These are phyloP conservation scores for Hylodesmum podocarpum DNA, from an alignment of 306 rosid genomes.

Conservation along the genomic window DNA sequence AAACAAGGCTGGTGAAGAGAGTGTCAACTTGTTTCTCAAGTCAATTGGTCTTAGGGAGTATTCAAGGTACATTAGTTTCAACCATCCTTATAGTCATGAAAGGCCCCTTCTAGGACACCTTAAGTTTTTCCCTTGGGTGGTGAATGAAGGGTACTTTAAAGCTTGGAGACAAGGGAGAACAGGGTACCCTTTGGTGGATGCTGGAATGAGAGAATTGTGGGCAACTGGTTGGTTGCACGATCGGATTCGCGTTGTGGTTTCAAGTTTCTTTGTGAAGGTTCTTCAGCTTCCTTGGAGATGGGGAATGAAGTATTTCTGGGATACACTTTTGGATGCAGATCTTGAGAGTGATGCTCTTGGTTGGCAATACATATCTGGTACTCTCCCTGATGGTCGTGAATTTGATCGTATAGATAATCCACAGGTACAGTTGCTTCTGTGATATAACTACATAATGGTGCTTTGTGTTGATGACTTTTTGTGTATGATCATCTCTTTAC, in stretches of 20 bases:
- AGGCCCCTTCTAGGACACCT: constrained; percentile 93
- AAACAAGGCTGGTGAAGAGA: constrained; percentile 92
- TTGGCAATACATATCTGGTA: constrained; percentile 97
- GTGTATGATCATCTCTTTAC: constrained; percentile 4
- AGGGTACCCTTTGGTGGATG: constrained; percentile 99
- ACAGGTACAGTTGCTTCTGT: constrained; percentile 61
- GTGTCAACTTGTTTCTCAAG: constrained; percentile 94
- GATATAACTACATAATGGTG: neutral
- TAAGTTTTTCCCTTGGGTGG: constrained; percentile 89
- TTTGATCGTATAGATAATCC: constrained; percentile 96
- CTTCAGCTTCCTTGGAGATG: constrained; percentile 99
- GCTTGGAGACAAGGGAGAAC: constrained; percentile 99
- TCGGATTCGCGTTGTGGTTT: constrained; percentile 93
- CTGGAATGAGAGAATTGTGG: constrained; percentile 99
- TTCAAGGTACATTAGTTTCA: constrained; percentile 93
- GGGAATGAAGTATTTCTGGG: constrained; percentile 99
- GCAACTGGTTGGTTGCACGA: constrained; percentile 99
- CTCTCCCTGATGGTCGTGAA: constrained; percentile 95
- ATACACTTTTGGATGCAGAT: constrained; percentile 97
- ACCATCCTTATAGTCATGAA: constrained; percentile 91
- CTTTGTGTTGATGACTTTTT: neutral
- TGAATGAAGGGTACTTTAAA: constrained; percentile 79
- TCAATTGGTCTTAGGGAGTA: constrained; percentile 96
- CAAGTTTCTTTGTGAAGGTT: constrained; percentile 98
- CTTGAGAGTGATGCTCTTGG: constrained; percentile 99